Evolutionary conservation across 805 yeast genomes (phyloP), one percentile per base, ranked within the genome.

Genomic region (Myxozyma vanderwaltii): DNA sequence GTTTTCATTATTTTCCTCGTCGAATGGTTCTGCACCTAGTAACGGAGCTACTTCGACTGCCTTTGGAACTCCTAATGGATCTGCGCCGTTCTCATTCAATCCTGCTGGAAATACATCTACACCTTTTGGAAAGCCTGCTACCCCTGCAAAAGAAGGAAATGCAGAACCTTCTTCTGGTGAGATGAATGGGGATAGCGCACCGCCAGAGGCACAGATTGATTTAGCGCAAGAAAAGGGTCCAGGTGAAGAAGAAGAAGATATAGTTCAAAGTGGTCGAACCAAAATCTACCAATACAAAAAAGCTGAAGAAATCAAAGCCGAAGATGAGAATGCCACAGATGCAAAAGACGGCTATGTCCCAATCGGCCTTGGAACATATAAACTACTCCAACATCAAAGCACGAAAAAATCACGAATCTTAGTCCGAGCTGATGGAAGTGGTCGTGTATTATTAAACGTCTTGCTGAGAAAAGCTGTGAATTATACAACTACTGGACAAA

Each of bases 401-500:
- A 84, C 86, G 8, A 75, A 77, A 23, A 89, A 89, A 69, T 71
- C 85, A 2, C 83, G 98, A 71, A 75, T 89, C 13, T 75, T 92
- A 38, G 80, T 92, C 21, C 83, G 98, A 68, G 89, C 97, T 0
- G 98, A 91, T 57, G 97, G 96, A 29, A 85, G 90, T 40, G 86
- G 87, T 40, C 82, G 96, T 67, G 85, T 91, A 15, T 72, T 92
- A 47, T 74, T 92, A 60, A 92, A 92, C 71, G 77, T 84, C 13
- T 35, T 47, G 39, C 40, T 66, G n/a, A 56, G 59, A 36, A 48
- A 52, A 17, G 57, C 48, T 13, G 75, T 89, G 59, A 76, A 76
- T 1, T 91, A 90, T 71, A 76, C 80, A 10, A 77, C 81, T 2
- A 76, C 57, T 85, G 92, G 50, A 81, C 85, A 71, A 86, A 89